Evolutionary conservation across 148 eudicot species (phyloP).

Genomic region (Agrostemma githago): DNA sequence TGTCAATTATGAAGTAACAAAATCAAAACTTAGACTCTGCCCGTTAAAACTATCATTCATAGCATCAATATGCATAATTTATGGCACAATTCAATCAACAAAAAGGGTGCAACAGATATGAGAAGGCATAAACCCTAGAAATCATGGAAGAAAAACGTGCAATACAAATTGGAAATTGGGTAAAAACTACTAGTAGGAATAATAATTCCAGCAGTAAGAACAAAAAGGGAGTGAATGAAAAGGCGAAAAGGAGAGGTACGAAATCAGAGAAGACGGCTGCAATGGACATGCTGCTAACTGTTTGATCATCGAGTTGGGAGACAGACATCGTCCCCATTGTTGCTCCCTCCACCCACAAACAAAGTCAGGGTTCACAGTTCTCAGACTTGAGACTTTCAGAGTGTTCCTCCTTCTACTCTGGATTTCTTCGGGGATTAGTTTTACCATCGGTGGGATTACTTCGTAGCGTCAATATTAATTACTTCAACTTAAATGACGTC

Average conservation of each 20-base stretch:
- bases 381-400: too few relatives aligned
- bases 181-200: too few relatives aligned
- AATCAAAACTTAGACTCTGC: background rate
- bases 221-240: background rate
- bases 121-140: background rate
- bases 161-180: background rate
- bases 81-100: background rate
- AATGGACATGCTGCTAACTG: slow-evolving; percentile 63
- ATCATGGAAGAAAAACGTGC: background rate
- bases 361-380: too few relatives aligned
- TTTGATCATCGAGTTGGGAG: slow-evolving; percentile 60
- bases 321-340: slow-evolving; percentile 37
- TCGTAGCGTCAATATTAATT: too few relatives aligned
- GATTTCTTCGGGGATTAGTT: too few relatives aligned
- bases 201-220: background rate
- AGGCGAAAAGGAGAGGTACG: slow-evolving; percentile 25
- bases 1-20: background rate
- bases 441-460: too few relatives aligned
- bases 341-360: background rate
- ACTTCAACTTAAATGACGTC: too few relatives aligned
- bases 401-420: too few relatives aligned
- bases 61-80: background rate
- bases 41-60: background rate
- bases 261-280: slow-evolving; percentile 84
- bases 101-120: background rate